These are phyloP conservation scores for Rhododendron ferrugineum DNA, from an alignment of 148 eudicot genomes.

Conservation along the genomic window DNA sequence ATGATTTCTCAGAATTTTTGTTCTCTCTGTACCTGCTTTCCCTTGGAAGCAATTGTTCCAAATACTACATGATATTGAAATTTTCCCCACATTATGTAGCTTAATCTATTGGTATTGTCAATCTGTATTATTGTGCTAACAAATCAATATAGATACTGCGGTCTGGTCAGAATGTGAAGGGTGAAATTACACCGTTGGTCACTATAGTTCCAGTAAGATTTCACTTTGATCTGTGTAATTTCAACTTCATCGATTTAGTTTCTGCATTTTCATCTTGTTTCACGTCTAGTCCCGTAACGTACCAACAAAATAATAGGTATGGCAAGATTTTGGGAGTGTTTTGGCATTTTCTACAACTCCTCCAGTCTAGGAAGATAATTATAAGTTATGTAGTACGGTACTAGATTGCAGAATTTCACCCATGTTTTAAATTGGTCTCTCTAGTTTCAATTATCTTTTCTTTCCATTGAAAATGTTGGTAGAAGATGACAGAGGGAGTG, in stretches of 20 bases:
- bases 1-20: conserved; percentile 2
- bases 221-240: neutral
- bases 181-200: neutral
- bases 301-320: neutral
- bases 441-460: neutral
- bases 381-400: neutral
- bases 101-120: neutral
- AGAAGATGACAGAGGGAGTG: neutral
- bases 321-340: neutral
- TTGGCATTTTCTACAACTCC: neutral
- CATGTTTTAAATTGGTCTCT: neutral
- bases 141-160: neutral
- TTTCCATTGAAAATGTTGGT: neutral
- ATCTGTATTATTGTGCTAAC: neutral
- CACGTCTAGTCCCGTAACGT: too few relatives aligned
- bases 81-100: neutral
- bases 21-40: neutral
- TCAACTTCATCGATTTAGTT: neutral
- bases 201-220: neutral
- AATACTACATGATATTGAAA: neutral
- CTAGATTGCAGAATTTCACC: neutral
- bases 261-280: neutral
- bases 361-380: neutral
- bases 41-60: conserved; percentile 12
- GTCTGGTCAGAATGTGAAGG: neutral